Evolutionary conservation across 345 rosid genomes (phyloP).

Genomic region (Tarenaya hassleriana): DNA sequence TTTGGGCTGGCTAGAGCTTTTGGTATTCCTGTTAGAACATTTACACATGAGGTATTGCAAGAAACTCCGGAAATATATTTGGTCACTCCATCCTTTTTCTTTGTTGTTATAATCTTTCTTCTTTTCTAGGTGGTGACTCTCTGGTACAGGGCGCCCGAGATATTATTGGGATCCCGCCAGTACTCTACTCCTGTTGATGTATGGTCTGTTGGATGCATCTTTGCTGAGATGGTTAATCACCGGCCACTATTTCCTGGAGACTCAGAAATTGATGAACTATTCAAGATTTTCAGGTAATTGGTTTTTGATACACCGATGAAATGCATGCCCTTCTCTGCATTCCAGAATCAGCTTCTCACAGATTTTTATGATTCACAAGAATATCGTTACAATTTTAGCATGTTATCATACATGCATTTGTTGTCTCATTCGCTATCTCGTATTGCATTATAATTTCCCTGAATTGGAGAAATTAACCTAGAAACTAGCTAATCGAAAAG

Average conservation of each 20-base stretch:
- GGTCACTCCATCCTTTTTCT: background rate
- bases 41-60: conserved; percentile 94
- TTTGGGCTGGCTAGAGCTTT: conserved; percentile 94
- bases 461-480: too few relatives aligned
- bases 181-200: conserved; percentile 92
- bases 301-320: background rate
- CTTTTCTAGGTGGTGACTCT: conserved; percentile 81
- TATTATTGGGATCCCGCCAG: conserved; percentile 86
- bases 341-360: too few relatives aligned
- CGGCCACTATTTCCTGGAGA: conserved; percentile 90
- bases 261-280: conserved; percentile 89
- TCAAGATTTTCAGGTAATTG: conserved; percentile 84
- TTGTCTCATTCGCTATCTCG: too few relatives aligned
- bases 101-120: background rate
- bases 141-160: conserved; percentile 97
- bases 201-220: conserved; percentile 98
- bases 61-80: too few relatives aligned
- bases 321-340: too few relatives aligned
- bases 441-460: too few relatives aligned
- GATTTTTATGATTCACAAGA: too few relatives aligned
- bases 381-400: too few relatives aligned
- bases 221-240: conserved; percentile 94
- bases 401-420: too few relatives aligned
- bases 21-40: conserved; percentile 87
- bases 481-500: too few relatives aligned